Evolutionary conservation across 805 yeast species (phyloP).

Genomic region (Nakazawaea siamensis): DNA sequence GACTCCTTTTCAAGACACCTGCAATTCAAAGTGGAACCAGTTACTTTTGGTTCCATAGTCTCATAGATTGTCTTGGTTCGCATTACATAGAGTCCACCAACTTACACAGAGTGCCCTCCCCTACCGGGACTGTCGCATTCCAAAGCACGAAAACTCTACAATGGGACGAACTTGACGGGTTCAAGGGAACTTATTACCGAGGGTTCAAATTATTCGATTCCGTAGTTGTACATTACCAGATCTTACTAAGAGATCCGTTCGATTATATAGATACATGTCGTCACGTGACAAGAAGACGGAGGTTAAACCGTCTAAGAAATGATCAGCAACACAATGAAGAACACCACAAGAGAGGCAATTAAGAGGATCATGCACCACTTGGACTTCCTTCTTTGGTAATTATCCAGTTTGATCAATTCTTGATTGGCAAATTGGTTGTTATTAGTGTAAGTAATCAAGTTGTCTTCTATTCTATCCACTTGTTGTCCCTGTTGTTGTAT

Average conservation of each 20-base stretch:
- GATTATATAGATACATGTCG: no score
- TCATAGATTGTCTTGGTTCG: conserved; percentile 2
- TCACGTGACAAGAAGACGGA: no score
- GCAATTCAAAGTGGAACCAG: background rate
- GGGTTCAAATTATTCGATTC: conserved; percentile 48
- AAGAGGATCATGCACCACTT: conserved; percentile 69
- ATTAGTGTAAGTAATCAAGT: conserved; percentile 52
- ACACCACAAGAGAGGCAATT: conserved; percentile 46
- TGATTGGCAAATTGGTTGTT: conserved; percentile 64
- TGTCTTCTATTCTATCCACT: conserved; percentile 77
- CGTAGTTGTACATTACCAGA: conserved; percentile 25
- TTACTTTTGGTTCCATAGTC: conserved; percentile 6
- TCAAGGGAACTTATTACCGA: conserved; percentile 46
- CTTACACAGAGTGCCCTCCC: no score
- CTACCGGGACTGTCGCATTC: background rate
- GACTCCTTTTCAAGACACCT: background rate
- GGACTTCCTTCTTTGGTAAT: conserved; percentile 59
- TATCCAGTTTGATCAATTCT: conserved; percentile 68
- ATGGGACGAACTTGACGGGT: conserved; percentile 62
- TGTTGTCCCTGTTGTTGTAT: conserved; percentile 83
- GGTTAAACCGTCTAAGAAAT: conserved; percentile 2
- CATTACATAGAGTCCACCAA: background rate
- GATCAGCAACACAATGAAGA: conserved; percentile 35
- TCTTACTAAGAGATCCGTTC: no score
- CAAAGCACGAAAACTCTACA: conserved; percentile 3